Base-by-base conservation (phyloP, 2,329 filamentous ascomycete genomes). In the Penicillium sp. region DNA sequence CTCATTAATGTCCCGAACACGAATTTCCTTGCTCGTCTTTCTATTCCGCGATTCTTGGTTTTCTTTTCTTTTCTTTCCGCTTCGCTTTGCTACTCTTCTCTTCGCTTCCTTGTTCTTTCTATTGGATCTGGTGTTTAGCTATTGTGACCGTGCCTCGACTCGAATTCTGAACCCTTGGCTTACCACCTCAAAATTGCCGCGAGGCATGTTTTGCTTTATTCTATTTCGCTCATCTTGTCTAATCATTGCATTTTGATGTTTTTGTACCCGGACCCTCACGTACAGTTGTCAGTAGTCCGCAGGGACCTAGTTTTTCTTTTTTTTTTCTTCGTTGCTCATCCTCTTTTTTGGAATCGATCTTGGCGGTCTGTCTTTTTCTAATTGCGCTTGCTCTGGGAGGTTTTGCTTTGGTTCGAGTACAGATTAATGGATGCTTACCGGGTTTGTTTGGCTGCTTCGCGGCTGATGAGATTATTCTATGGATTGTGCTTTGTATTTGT, bases 1-100 rank as follows among this genome's bases (percentile, higher is more conserved):
- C 50, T 53, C 37, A 55, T 30, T 50, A 55, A 70, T 63, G 63
- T 53, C 58, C 62, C 51, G 30, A 58, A 61, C 19, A 69, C 68
- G 68, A 68, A 68, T 71, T 61, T 71, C 62, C 57, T 70, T 70
- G 8, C 57, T 70, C 68, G 15, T 30, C 19, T 56, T 38, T 35
- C 28, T 19, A 28, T 37, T 44, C 30, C 3, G 56, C 19, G 12
- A n/a, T 54, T 53, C 17, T 54, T 28, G 17, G 22, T 54, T 28
- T 28, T 24, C 22, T 54, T 28, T 28, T 24, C 22, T 17, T 47
- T 40, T 8, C 30, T 33, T 2, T 9, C 30, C 30, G 30, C 10
- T 33, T 33, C 30, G 30, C 30, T 33, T 8, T 5, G 17, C 15
- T 17, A 19, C 9, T 28, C 19, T 19, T 51, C 10, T 2, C 28